Conservation (phyloP, 2,329 filamentous ascomycete species). For the Thielaviopsis punctulata region DNA sequence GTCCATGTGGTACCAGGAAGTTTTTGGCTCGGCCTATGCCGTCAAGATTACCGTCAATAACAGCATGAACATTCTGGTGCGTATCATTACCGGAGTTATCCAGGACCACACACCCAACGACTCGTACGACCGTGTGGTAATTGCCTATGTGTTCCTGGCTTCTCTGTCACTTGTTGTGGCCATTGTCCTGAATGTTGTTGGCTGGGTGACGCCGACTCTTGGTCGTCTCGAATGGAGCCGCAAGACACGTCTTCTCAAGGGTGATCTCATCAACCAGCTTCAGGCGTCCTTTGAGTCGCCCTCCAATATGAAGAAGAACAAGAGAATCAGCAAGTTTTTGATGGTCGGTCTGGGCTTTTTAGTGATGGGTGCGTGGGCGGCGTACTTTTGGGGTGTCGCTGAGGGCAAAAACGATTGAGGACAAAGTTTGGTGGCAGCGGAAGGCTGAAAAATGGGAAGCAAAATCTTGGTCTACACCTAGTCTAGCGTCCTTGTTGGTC, state of each 20-base stretch:
- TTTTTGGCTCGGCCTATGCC: constrained; percentile 42
- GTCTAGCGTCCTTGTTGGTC: too few species aligned
- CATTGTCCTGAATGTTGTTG: constrained; percentile 21
- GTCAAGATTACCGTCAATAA: constrained; percentile 47
- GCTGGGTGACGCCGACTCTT: constrained; percentile 25
- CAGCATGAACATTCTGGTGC: constrained; percentile 42
- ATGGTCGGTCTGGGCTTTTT: constrained; percentile 28
- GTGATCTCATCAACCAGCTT: constrained; percentile 26
- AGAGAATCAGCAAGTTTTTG: constrained; percentile 23
- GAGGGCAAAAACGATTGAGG: constrained; percentile 28
- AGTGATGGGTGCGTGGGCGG: constrained; percentile 33
- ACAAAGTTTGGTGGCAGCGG: background rate
- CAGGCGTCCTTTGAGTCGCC: constrained; percentile 24
- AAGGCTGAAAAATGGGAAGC: background rate
- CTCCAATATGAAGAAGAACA: constrained; percentile 22
- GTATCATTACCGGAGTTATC: constrained; percentile 38
- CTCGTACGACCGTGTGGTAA: constrained; percentile 36
- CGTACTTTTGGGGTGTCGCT: constrained; percentile 43
- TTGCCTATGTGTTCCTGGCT: constrained; percentile 38
- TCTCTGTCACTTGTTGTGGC: constrained; percentile 30
- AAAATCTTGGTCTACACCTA: background rate
- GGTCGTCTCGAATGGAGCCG: constrained; percentile 39
- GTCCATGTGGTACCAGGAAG: constrained; percentile 39
- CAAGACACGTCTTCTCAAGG: constrained; percentile 30
- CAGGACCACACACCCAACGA: constrained; percentile 37